Evolutionary conservation across 2,329 filamentous ascomycete species (phyloP).

Genomic region (Chaetothyriales sp.): DNA sequence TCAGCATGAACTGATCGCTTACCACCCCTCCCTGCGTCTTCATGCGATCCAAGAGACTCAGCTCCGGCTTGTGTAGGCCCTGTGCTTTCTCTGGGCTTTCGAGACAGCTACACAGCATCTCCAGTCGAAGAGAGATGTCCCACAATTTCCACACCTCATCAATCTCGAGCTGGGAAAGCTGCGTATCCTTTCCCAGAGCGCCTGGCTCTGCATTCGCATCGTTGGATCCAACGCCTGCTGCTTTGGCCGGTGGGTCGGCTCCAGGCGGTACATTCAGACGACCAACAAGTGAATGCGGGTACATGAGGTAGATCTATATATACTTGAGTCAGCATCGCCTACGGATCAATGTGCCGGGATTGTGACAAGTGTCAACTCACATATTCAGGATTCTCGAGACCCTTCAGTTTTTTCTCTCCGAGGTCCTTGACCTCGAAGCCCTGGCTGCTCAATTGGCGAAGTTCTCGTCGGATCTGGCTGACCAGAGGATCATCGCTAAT

Average conservation of each 20-base stretch:
- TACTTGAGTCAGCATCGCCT: not conserved
- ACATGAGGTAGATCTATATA: slow-evolving; percentile 68
- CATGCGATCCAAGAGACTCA: slow-evolving; percentile 63
- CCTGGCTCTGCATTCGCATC: slow-evolving; percentile 31
- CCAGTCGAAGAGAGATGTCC: slow-evolving; percentile 74
- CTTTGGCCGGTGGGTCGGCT: slow-evolving; percentile 15
- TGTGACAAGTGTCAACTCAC: not conserved
- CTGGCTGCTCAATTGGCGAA: slow-evolving; percentile 73
- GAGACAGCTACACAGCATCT: slow-evolving; percentile 85
- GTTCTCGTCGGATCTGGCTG: slow-evolving; percentile 70
- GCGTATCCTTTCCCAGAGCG: slow-evolving; percentile 47
- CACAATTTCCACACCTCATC: slow-evolving; percentile 80
- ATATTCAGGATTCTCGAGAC: slow-evolving; percentile 90
- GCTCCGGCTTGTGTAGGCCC: slow-evolving; percentile 64
- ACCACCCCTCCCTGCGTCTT: slow-evolving; percentile 66
- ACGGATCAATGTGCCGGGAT: no score
- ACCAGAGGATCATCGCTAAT: slow-evolving; percentile 62
- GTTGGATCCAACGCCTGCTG: slow-evolving; percentile 29
- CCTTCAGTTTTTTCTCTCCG: slow-evolving; percentile 89
- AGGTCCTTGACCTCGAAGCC: slow-evolving; percentile 96
- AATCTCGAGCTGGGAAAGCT: slow-evolving; percentile 60
- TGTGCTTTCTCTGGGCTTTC: slow-evolving; percentile 47
- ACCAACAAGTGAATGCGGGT: slow-evolving; percentile 74
- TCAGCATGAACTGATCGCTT: slow-evolving; percentile 73
- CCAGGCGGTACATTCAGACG: slow-evolving; percentile 36